Conservation (phyloP, 164 flowering plant genomes). For the Litsea cubeba region DNA sequence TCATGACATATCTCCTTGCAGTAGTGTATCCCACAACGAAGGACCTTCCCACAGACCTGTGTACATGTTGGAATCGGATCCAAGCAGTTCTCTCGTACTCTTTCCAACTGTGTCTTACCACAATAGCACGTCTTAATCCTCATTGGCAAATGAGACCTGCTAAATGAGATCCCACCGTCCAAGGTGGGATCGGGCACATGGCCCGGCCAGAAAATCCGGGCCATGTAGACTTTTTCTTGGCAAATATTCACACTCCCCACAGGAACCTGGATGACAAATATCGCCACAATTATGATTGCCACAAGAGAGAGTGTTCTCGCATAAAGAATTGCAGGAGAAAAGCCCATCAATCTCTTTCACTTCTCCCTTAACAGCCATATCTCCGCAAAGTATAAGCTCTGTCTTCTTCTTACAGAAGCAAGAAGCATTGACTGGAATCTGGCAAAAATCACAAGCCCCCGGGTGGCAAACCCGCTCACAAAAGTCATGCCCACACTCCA, state of each 20-base stretch:
- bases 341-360: slow-evolving; percentile 57
- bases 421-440: slow-evolving; percentile 48
- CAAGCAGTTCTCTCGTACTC: slow-evolving; percentile 63
- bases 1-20: slow-evolving; percentile 74
- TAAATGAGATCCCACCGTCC: too few relatives aligned
- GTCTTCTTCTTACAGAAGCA: slow-evolving; percentile 80
- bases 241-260: slow-evolving; percentile 73
- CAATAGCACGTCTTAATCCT: slow-evolving; percentile 67
- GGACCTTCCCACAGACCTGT: slow-evolving; percentile 52
- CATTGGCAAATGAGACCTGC: too few relatives aligned
- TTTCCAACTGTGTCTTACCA: slow-evolving; percentile 64
- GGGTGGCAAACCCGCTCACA: slow-evolving; percentile 68
- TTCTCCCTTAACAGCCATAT: slow-evolving; percentile 74
- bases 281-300: slow-evolving; percentile 72
- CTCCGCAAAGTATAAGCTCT: slow-evolving; percentile 70
- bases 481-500: slow-evolving; percentile 72
- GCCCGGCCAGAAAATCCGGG: too few relatives aligned
- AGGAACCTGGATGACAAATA: slow-evolving; percentile 83
- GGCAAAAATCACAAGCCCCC: slow-evolving; percentile 75
- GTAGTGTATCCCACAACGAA: slow-evolving; percentile 62
- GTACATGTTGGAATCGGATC: slow-evolving; percentile 81
- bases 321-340: slow-evolving; percentile 60
- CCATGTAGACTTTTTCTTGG: too few relatives aligned
- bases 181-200: too few relatives aligned
- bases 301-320: slow-evolving; percentile 67